Evolutionary conservation across 2,329 filamentous ascomycete genomes (phyloP).

Genomic region (Chaetomium strumarium): DNA sequence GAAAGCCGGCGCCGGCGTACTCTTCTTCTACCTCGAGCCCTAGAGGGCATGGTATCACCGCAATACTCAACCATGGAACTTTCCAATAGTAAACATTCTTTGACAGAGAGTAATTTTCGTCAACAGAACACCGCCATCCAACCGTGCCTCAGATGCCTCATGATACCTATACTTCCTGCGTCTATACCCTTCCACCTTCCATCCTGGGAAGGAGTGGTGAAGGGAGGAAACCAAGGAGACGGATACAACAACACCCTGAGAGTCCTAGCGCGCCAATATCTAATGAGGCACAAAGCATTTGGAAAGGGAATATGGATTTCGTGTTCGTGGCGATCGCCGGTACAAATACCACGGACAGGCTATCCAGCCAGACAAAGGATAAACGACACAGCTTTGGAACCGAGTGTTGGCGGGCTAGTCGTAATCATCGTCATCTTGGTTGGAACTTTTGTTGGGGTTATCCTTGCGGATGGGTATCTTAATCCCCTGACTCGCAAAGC

Average conservation of each 20-base stretch:
- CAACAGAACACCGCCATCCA: not conserved
- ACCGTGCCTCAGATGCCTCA: not conserved
- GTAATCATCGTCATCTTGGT: slow-evolving; percentile 50
- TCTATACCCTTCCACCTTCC: not conserved
- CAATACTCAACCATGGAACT: slow-evolving; percentile 6
- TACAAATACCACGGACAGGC: too few species aligned
- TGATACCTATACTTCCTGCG: not conserved
- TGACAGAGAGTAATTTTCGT: not conserved
- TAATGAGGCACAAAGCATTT: too few species aligned
- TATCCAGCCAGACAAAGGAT: slow-evolving; percentile 4
- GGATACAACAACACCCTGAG: too few species aligned
- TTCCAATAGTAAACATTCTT: not conserved
- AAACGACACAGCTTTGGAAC: too few species aligned
- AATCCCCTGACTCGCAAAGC: slow-evolving; percentile 87
- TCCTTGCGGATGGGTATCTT: slow-evolving; percentile 97
- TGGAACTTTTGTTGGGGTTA: slow-evolving; percentile 46
- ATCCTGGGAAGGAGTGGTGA: not conserved
- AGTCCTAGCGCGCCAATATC: too few species aligned
- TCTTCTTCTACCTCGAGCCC: not conserved
- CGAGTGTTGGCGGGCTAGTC: slow-evolving; percentile 22
- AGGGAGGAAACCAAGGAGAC: not conserved
- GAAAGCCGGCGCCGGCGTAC: not conserved
- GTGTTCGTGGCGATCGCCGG: too few species aligned
- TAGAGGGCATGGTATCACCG: slow-evolving; percentile 12
- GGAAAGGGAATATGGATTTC: too few species aligned